Evolutionary conservation across 2,329 filamentous ascomycete species (phyloP).

Genomic region (Fusarium camptoceras): DNA sequence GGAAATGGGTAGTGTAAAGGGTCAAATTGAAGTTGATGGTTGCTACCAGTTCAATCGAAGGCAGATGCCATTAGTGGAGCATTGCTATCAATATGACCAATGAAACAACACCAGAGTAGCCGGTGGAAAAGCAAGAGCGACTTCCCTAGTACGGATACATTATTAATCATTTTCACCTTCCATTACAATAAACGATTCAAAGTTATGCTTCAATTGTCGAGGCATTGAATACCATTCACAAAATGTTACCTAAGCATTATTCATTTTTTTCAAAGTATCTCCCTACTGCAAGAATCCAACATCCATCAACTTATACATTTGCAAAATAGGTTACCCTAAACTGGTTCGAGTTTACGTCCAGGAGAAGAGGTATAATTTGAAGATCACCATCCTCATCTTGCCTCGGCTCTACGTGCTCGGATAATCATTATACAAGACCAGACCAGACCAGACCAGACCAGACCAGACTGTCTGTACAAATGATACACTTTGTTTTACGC

Average conservation of each 20-base stretch:
- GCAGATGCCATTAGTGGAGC: slow-evolving; percentile 26
- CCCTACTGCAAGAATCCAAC: background rate
- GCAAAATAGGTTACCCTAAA: background rate
- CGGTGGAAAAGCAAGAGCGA: background rate
- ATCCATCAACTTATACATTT: background rate
- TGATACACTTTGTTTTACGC: background rate
- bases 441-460: background rate
- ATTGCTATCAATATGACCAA: slow-evolving; percentile 52
- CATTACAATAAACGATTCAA: background rate
- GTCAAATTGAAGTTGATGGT: background rate
- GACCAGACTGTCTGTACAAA: background rate
- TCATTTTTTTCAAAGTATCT: background rate
- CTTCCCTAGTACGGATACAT: too few species aligned
- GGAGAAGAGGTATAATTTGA: background rate
- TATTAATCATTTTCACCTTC: background rate
- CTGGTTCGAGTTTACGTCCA: background rate
- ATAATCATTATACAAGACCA: background rate
- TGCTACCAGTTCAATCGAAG: too few species aligned
- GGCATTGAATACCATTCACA: background rate
- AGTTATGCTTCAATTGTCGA: background rate
- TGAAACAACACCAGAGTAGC: background rate
- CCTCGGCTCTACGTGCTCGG: background rate
- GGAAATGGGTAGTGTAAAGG: background rate
- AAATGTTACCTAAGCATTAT: background rate
- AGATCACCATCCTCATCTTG: background rate